Evolutionary conservation across 2,329 filamentous ascomycete genomes (phyloP), one percentile per base, ranked within the genome.

Genomic region (Pseudogymnoascus sp.): DNA sequence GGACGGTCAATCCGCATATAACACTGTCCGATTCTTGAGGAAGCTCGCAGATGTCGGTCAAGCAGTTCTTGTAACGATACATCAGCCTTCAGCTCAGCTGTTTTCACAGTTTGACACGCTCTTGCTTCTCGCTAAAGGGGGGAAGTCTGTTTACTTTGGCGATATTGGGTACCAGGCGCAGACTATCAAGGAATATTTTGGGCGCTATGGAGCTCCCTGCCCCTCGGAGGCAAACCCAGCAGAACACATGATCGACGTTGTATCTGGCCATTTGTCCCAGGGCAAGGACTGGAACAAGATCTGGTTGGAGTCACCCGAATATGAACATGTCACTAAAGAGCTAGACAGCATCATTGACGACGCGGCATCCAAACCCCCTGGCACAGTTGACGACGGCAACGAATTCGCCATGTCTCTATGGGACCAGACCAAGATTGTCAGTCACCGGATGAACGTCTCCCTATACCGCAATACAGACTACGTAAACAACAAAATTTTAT

Each of bases 321-420:
- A 85, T 65, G 74, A 77, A 0, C 73, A 77, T 3, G 75, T 89
- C 38, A 74, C 82, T 14, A 72, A 79, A 8, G 85, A 91, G 67
- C 88, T 92, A 4, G 81, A 88, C 43, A 74, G 74, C 2, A 82
- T 91, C 65, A 82, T 85, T 65, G 70, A 77, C 1, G 80, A 83
- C 3, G 82, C 87, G 0, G 78, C 79, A 0, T 65, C 76, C 16
- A 78, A 76, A 65, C 72, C 78, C 1, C 71, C 74, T 0, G 76
- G 72, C 61, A 76, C 70, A 65, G 66, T 70, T 63, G 76, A 79
- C 23, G 77, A 81, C 61, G 88, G 83, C 64, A 79, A 84, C 59
- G 88, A 92, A 72, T 93, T 92, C 66, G 90, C 90, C 0, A 86
- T 84, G 6, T 80, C 87, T 0, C 82, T 92, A 65, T 75, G 71